Evolutionary conservation across 169 alveolate species (phyloP).

Genomic region (Plasmodium inui): DNA sequence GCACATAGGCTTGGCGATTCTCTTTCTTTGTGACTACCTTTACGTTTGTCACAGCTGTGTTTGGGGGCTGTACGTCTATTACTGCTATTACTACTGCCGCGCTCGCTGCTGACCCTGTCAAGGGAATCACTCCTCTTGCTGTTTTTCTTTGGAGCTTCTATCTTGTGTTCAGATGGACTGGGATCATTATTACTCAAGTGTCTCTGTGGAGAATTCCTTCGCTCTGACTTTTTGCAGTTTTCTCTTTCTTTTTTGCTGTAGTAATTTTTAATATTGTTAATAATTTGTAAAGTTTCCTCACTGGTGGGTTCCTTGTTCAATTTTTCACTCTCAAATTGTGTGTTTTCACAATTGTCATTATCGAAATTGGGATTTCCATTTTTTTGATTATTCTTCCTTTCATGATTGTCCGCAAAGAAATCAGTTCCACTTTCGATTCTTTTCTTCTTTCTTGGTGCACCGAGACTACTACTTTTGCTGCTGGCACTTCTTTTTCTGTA

Average conservation of each 20-base stretch:
- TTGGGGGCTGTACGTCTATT: neutral
- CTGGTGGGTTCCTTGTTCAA: neutral
- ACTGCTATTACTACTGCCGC: neutral
- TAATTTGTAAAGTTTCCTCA: conserved; percentile 35
- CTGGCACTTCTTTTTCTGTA: conserved; percentile 1
- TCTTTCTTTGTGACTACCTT: neutral
- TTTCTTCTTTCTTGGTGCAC: conserved; percentile 5
- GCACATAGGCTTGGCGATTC: neutral
- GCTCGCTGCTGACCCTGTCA: neutral
- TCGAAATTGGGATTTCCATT: neutral
- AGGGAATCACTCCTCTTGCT: neutral
- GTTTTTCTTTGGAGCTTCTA: neutral
- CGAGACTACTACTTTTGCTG: neutral
- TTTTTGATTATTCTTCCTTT: neutral
- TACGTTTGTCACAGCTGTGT: neutral
- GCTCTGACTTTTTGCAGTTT: neutral
- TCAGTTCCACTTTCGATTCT: neutral
- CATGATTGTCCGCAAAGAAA: neutral
- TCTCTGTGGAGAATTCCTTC: neutral
- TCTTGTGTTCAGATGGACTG: neutral
- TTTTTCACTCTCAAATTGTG: neutral
- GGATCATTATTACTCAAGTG: neutral
- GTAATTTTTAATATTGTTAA: conserved; percentile 55
- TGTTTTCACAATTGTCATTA: neutral
- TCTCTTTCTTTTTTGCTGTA: conserved; percentile 24